These are phyloP conservation scores for Penicillium aurantiogriseum DNA, from an alignment of 2,329 filamentous ascomycete species.

Conservation along the genomic window DNA sequence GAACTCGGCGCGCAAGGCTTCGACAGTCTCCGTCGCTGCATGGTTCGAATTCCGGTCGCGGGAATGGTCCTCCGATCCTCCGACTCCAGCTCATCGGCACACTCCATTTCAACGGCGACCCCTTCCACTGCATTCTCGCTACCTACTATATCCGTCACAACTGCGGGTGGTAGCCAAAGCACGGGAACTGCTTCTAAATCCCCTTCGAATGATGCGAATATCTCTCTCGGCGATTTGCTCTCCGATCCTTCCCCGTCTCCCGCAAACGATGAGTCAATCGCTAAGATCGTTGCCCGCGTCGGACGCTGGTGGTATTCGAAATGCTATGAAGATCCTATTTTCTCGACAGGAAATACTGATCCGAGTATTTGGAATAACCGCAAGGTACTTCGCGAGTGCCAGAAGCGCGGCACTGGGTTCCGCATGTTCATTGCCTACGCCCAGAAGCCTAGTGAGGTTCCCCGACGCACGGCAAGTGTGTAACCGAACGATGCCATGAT, in stretches of 20 bases:
- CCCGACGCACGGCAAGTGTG: slow-evolving; percentile 46
- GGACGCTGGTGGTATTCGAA: slow-evolving; percentile 95
- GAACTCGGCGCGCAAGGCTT: slow-evolving; percentile 48
- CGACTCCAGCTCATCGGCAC: slow-evolving; percentile 41
- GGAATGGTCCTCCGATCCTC: slow-evolving; percentile 45
- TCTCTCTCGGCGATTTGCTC: slow-evolving; percentile 67
- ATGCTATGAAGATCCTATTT: slow-evolving; percentile 75
- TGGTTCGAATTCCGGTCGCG: slow-evolving; percentile 50
- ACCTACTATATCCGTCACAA: slow-evolving; percentile 24
- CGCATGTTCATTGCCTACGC: slow-evolving; percentile 90
- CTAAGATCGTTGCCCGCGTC: slow-evolving; percentile 86
- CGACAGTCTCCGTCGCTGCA: slow-evolving; percentile 50
- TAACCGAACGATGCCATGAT: slow-evolving; percentile 24
- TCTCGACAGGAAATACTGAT: slow-evolving; percentile 47
- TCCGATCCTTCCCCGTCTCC: slow-evolving; percentile 67
- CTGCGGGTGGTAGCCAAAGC: slow-evolving; percentile 16
- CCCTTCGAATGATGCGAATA: slow-evolving; percentile 40
- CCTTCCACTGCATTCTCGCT: slow-evolving; percentile 27
- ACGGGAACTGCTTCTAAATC: slow-evolving; percentile 23
- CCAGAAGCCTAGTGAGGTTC: slow-evolving; percentile 64
- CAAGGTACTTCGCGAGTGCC: slow-evolving; percentile 75
- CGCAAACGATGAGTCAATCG: slow-evolving; percentile 77
- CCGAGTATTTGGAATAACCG: slow-evolving; percentile 78
- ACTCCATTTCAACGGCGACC: slow-evolving; percentile 31
- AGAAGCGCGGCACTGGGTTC: slow-evolving; percentile 80